These are phyloP conservation scores for Senecio squalidus DNA, from an alignment of 140 eudicot species.

Conservation along the genomic window DNA sequence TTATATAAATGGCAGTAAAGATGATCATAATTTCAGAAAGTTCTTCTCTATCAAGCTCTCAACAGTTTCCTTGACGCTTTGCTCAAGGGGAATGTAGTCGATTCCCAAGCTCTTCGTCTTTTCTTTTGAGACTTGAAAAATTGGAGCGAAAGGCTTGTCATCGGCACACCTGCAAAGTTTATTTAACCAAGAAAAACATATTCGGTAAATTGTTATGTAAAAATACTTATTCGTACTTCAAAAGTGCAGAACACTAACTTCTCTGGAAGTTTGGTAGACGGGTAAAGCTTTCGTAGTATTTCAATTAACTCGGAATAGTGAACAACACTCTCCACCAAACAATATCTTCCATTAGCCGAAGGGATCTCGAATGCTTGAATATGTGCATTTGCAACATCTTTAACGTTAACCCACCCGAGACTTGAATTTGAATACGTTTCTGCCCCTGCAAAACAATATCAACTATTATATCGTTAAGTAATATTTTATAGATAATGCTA, in stretches of 20 bases:
- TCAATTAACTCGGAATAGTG: conserved; percentile 29
- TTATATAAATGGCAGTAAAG: not conserved
- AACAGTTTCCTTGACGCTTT: conserved; percentile 41
- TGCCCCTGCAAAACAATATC: conserved; percentile 19
- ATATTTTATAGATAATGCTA: no score
- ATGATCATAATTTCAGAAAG: conserved; percentile 16
- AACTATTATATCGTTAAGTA: not conserved
- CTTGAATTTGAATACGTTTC: conserved; percentile 29
- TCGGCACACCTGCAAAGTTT: conserved; percentile 29
- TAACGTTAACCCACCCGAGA: conserved; percentile 48
- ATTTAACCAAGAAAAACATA: not conserved
- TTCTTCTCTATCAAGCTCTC: conserved; percentile 48
- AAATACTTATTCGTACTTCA: not conserved
- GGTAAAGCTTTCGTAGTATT: conserved; percentile 33
- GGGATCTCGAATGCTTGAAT: conserved; percentile 51
- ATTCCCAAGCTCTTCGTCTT: conserved; percentile 40
- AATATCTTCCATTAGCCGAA: conserved; percentile 47
- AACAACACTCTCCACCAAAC: conserved; percentile 37
- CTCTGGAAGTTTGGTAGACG: conserved; percentile 26
- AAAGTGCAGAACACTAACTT: conserved; percentile 14
- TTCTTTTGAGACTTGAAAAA: conserved; percentile 40
- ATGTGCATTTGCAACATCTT: conserved; percentile 49
- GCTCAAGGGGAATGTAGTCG: conserved; percentile 36
- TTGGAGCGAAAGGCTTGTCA: conserved; percentile 34
- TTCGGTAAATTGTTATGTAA: not conserved